Evolutionary conservation across 2,329 filamentous ascomycete genomes (phyloP).

Genomic region (Hirsutella rhossiliensis): DNA sequence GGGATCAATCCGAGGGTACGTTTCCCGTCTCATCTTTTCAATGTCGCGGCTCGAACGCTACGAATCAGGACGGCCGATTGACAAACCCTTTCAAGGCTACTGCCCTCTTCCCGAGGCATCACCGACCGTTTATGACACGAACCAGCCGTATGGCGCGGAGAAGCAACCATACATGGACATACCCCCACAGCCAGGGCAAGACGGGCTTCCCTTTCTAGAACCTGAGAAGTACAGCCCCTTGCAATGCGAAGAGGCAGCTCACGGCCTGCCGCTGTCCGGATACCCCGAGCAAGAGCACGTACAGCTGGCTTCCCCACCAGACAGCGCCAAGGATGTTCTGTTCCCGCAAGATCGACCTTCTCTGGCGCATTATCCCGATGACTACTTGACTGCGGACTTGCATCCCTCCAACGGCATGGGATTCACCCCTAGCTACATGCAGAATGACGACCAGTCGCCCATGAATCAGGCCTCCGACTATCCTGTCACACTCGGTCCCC

Average conservation of each 20-base stretch:
- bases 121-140: constrained; percentile 15
- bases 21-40: not conserved
- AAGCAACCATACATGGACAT: constrained; percentile 8
- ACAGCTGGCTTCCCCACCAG: not conserved
- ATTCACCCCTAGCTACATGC: not conserved
- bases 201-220: not conserved
- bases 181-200: not conserved
- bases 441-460: not conserved
- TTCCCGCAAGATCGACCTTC: not conserved
- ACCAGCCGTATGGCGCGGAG: constrained; percentile 19
- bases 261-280: not conserved
- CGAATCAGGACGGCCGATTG: not conserved
- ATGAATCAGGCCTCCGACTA: not conserved
- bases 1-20: constrained; percentile 19
- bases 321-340: not conserved
- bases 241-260: not conserved
- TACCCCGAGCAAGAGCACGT: constrained; percentile 2
- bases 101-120: constrained; percentile 15
- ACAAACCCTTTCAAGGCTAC: constrained; percentile 16
- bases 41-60: not conserved
- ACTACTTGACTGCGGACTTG: not conserved
- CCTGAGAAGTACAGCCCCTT: not conserved
- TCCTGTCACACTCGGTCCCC: not conserved
- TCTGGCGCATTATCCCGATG: not conserved
- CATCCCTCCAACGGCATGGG: not conserved